Conservation (phyloP, 257 asterid genomes). For the Petunia secreta region DNA sequence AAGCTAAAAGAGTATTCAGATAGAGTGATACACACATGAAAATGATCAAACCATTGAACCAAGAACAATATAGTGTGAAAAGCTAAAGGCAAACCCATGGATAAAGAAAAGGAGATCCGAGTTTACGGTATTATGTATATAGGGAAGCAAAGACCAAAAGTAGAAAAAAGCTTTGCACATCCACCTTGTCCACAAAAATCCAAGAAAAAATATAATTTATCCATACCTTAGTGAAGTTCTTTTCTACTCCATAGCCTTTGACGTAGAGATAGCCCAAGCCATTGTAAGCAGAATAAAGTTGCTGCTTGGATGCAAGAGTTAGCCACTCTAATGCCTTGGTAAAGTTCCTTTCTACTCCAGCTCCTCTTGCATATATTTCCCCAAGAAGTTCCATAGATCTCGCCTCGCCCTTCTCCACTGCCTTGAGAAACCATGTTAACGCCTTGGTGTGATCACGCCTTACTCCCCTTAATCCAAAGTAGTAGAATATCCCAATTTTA, state of each 20-base stretch:
- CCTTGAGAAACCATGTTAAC: constrained; percentile 84
- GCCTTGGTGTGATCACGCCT: constrained; percentile 95
- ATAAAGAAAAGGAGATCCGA: constrained; percentile 22
- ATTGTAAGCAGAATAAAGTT: constrained; percentile 89
- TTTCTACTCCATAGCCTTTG: constrained; percentile 96
- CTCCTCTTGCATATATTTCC: constrained; percentile 96
- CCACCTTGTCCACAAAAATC: neutral
- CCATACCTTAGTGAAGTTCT: constrained; percentile 77
- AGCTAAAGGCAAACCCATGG: constrained; percentile 19
- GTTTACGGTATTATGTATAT: neutral
- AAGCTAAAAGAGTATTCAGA: neutral
- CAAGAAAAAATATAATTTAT: constrained; percentile 22
- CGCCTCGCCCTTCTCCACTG: constrained; percentile 93
- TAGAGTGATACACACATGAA: neutral
- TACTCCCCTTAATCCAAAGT: constrained; percentile 95
- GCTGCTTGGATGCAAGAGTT: constrained; percentile 87
- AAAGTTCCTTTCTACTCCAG: constrained; percentile 93
- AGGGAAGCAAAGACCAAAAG: neutral
- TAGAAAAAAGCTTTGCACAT: neutral
- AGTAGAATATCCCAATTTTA: constrained; percentile 84
- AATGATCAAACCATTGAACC: neutral
- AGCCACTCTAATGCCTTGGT: constrained; percentile 95
- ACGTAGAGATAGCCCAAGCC: constrained; percentile 97
- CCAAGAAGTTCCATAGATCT: constrained; percentile 99
- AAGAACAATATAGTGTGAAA: constrained; percentile 12